Base-by-base conservation (phyloP, 1,139 yeast genomes). In the Lodderomyces elongisporus region DNA sequence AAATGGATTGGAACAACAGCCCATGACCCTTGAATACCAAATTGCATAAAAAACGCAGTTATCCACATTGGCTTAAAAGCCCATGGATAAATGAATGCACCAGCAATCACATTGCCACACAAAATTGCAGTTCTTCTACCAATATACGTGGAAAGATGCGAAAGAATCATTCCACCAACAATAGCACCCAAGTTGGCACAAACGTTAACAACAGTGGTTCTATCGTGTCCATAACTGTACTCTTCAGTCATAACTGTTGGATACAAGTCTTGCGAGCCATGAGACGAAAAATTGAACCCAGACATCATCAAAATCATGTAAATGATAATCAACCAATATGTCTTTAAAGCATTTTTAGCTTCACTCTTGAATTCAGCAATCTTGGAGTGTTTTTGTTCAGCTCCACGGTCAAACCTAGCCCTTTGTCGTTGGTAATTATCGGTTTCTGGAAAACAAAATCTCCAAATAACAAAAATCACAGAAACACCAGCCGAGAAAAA, bases 11-110 rank as follows among this genome's bases (percentile, higher is more conserved):
- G 95, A 44, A 82, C 71, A 30, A 83, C 84, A 46, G 94, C 93
- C 88, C 94, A 85, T 13, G 87, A 83, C 44, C 95, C 95, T 58
- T 84, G 94, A 32, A 85, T 91, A 45, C 78, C 78, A 49, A 79
- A 77, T 57, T 85, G 95, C 47, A 85, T 60, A 62, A 81, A 83
- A 58, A 84, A 85, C 5, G 91, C 93, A 49, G 83, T 79, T 43
- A 82, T 73, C 23, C 78, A 85, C 23, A 56, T 46, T 40, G 66
- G 66, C 13, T 43, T 48, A 48, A 77, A 83, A 0, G 85, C 89
- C 89, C 91, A 79, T 30, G 87, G 87, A 46, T 79, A 79, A 35
- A 77, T 67, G 48, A 78, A 55, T 7, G 81, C 80, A 46, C 60
- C 93, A 33, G 93, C 91, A 25, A 74, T 41, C 24, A 83, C 52